Percentiles rank a stretch among this genome's conserved stretches.
Evolutionary conservation across 352 stramenopile species (phyloP).

Genomic region (Globisporangium spinosum): DNA sequence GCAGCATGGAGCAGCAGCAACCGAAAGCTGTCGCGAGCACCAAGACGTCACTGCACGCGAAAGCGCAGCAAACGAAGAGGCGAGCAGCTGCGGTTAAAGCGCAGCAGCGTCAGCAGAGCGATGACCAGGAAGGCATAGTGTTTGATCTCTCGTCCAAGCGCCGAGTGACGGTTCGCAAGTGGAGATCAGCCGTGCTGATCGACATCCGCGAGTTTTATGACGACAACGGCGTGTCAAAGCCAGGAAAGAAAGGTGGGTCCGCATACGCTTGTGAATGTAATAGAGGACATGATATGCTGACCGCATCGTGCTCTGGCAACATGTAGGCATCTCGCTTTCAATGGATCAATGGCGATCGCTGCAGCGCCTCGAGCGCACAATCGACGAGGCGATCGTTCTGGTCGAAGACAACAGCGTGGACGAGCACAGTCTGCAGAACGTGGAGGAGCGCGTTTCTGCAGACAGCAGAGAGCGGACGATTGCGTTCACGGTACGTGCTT

Average conservation of each 20-base stretch:
- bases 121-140: constrained; percentile 26
- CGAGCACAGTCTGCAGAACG: constrained; percentile 26
- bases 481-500: constrained; percentile 39
- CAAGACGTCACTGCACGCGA: neutral
- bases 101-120: neutral
- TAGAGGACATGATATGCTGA: too few relatives aligned
- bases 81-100: constrained; percentile 9
- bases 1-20: neutral
- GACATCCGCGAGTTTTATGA: constrained; percentile 83
- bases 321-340: constrained; percentile 51
- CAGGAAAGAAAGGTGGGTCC: constrained; percentile 64
- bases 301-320: too few relatives aligned
- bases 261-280: neutral
- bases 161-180: constrained; percentile 54
- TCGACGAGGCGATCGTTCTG: constrained; percentile 40
- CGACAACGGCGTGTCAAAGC: constrained; percentile 50
- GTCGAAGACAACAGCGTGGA: constrained; percentile 45
- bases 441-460: constrained; percentile 31
- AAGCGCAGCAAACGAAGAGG: constrained; percentile 5
- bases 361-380: constrained; percentile 25
- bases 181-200: constrained; percentile 45
- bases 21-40: neutral
- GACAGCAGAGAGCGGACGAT: constrained; percentile 39
- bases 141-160: constrained; percentile 63
- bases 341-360: constrained; percentile 57